phyloP scores from a whole-genome alignment of 108 stramenopile genomes.

The Pseudonitzschia multistriata region DNA sequence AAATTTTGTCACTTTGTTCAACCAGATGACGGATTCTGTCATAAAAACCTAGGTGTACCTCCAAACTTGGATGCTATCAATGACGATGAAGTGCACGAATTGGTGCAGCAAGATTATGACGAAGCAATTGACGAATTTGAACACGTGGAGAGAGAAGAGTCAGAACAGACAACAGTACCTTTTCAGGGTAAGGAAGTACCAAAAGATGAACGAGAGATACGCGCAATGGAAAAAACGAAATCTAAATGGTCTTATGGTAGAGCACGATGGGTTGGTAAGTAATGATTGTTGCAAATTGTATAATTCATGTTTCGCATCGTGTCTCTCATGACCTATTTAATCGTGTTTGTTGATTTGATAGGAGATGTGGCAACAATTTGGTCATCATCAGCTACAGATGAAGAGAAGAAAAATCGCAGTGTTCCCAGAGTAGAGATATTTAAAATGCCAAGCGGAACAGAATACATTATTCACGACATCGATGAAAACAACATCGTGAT shows the following conservation, averaged over 20 bases:
- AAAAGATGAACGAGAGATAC: conserved; percentile 4
- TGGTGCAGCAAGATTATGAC: conserved; percentile 22
- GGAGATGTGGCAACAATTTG: conserved; percentile 80
- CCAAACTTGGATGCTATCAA: conserved; percentile 23
- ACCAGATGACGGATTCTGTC: conserved; percentile 40
- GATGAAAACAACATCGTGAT: conserved; percentile 66
- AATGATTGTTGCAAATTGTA: too few species aligned
- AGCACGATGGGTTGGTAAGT: conserved; percentile 44
- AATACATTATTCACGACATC: conserved; percentile 84
- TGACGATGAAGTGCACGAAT: conserved; percentile 35
- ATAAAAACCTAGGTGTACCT: conserved; percentile 66
- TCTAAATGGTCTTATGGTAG: conserved; percentile 28
- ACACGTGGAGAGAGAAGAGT: conserved; percentile 10
- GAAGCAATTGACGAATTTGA: conserved; percentile 23
- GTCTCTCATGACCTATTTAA: background rate
- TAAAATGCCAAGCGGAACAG: conserved; percentile 85
- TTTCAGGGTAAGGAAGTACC: conserved; percentile 16
- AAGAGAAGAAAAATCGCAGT: conserved; percentile 55
- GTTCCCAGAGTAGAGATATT: conserved; percentile 75
- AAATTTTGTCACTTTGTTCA: conserved; percentile 79
- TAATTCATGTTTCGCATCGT: too few species aligned
- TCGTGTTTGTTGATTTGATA: conserved; percentile 9
- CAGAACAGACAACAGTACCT: background rate
- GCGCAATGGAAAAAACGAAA: conserved; percentile 4
- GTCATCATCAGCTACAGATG: conserved; percentile 59